A percentile compares a stretch with the other conserved stretches of the same genome.
phyloP scores from a whole-genome alignment of 2,329 filamentous ascomycete species.

The Paracamarosporium sp. region DNA sequence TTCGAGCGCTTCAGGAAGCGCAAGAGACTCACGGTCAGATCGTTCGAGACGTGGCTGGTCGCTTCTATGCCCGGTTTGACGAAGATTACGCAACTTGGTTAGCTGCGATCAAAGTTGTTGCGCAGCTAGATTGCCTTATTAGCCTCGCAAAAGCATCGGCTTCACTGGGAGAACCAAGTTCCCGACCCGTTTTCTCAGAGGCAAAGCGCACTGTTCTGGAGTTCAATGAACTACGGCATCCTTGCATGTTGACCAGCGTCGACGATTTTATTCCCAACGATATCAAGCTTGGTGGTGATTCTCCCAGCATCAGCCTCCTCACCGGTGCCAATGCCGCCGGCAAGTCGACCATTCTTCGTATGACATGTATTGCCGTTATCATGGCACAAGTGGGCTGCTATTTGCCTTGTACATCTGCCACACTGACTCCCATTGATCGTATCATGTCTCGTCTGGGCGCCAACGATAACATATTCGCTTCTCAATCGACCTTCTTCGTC shows the following conservation, averaged over 20 bases:
- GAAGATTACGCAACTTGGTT: conserved; percentile 86
- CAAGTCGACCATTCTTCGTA: conserved; percentile 94
- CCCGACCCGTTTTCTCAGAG: conserved; percentile 86
- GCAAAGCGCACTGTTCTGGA: conserved; percentile 86
- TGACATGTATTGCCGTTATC: conserved; percentile 97
- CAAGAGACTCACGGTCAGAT: conserved; percentile 94
- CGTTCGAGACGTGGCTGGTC: conserved; percentile 80
- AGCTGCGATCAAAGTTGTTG: conserved; percentile 84
- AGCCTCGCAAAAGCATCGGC: conserved; percentile 89
- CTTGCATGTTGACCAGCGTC: conserved; percentile 88
- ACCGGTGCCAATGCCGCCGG: conserved; percentile 97
- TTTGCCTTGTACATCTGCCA: conserved; percentile 81
- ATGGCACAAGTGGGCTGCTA: conserved; percentile 97
- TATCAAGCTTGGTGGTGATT: conserved; percentile 80
- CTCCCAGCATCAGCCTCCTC: conserved; percentile 84
- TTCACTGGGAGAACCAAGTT: conserved; percentile 83
- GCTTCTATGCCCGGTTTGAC: conserved; percentile 89
- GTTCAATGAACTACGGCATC: conserved; percentile 90
- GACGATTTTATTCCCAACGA: conserved; percentile 98
- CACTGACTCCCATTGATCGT: conserved; percentile 87
- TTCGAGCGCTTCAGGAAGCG: conserved; percentile 88
- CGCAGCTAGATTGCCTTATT: conserved; percentile 93
- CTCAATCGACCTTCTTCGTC: conserved; percentile 97
- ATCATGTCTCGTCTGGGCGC: conserved; percentile 99
- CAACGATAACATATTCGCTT: conserved; percentile 98